Base-by-base conservation (phyloP, 1,139 yeast species). In the Spathaspora sp. region DNA sequence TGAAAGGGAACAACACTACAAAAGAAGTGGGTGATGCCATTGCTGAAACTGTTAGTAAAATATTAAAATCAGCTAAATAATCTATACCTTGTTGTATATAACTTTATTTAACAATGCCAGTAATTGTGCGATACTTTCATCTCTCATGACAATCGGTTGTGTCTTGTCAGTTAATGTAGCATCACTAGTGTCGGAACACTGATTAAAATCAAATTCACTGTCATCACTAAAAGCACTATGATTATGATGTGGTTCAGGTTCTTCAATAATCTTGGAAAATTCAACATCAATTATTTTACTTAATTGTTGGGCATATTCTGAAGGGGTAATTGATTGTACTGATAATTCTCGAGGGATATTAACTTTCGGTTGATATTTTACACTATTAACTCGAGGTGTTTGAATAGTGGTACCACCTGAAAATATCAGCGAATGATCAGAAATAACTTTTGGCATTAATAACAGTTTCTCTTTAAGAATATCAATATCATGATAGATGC, bases 1-100 rank as follows among this genome's bases (percentile, higher is more conserved):
- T 93, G 56, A 85, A 89, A 51, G 99, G 99, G 50, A 58, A 80
- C 11, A 81, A 80, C 59, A 73, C 89, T 36, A 93, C 99, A 45
- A 67, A 75, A 39, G 97, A 91, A 68, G 97, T 93, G 47, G 98
- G 98, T 61, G 95, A 89, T 65, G 97, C 97, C 41, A 74, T 91
- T 61, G 95, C 86, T 42, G 79, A 72, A 40, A 85, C 87, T 48
- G 89, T 90, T 45, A 71, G 77, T 58, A 77, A 78, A 61, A 73
- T 87, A 51, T 74, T 86, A 52, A 34, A 34, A 34, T 9, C 23
- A 5, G 18, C 38, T 34, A 34, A 34, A 18, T 34, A 34, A 34
- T 7, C 16, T 34, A 36, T 36, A 61, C 60, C 38, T 58, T 52
- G n/a, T n/a, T n/a, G n/a, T n/a, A n/a, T 3, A 67, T 54, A 3